phyloP scores from a whole-genome alignment of 495 filamentous ascomycete species.

The Opeltia flavorubescens region DNA sequence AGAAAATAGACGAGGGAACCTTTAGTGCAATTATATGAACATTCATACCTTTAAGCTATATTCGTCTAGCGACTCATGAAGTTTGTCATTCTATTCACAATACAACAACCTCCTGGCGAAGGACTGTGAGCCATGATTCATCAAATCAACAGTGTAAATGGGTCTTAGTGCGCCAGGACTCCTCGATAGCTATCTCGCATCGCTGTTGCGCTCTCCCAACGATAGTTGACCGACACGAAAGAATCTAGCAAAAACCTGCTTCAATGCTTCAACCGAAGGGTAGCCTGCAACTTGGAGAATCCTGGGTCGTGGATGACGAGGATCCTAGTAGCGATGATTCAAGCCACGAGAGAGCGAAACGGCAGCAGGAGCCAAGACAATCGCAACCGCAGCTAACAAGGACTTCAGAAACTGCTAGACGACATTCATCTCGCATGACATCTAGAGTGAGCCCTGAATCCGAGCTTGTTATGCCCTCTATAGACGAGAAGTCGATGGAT shows the following conservation, averaged over 20 bases:
- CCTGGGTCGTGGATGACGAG: conserved; percentile 26
- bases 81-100: too few relatives aligned
- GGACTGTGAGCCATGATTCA: too few relatives aligned
- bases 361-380: neutral
- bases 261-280: conserved; percentile 11
- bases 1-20: too few relatives aligned
- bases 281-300: conserved; percentile 19
- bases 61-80: too few relatives aligned
- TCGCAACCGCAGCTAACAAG: conserved; percentile 5
- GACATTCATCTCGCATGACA: conserved; percentile 12
- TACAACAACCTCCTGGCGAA: too few relatives aligned
- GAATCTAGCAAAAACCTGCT: neutral
- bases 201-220: too few relatives aligned
- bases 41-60: too few relatives aligned
- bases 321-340: conserved; percentile 7
- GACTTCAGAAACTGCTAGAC: conserved; percentile 7
- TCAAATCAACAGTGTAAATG: too few relatives aligned
- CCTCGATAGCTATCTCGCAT: too few relatives aligned
- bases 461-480: conserved; percentile 34
- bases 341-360: neutral
- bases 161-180: too few relatives aligned
- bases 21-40: too few relatives aligned
- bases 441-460: conserved; percentile 22
- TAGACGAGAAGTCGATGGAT: conserved; percentile 21
- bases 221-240: neutral